Percentiles rank a stretch among this genome's conserved stretches.
Conservation (phyloP, 2,329 filamentous ascomycete genomes). For the Clarireedia hainanense region DNA sequence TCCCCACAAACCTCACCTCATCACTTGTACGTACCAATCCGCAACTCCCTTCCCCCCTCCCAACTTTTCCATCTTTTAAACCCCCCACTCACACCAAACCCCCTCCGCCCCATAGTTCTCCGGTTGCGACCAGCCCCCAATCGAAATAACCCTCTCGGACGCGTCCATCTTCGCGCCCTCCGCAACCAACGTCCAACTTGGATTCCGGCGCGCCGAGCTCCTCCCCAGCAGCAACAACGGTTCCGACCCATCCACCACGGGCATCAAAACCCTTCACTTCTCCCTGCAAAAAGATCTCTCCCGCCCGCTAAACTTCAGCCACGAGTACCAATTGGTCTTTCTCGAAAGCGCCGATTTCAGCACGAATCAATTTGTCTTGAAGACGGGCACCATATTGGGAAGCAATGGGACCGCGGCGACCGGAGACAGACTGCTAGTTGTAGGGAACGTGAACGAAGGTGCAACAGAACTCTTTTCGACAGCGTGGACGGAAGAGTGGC, state of each 20-base stretch:
- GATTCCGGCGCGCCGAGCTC: slow-evolving; percentile 54
- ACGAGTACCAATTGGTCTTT: slow-evolving; percentile 27
- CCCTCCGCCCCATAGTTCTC: background rate
- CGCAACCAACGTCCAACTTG: slow-evolving; percentile 41
- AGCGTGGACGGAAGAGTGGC: slow-evolving; percentile 45
- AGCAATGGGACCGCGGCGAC: background rate
- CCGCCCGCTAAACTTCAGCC: slow-evolving; percentile 46
- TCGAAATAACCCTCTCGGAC: slow-evolving; percentile 32
- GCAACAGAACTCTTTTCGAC: slow-evolving; percentile 45
- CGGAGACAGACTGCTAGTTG: background rate
- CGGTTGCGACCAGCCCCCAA: background rate
- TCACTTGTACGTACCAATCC: slow-evolving; percentile 31
- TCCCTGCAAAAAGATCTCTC: slow-evolving; percentile 45
- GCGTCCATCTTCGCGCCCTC: slow-evolving; percentile 50
- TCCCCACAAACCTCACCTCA: slow-evolving; percentile 32
- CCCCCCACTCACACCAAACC: background rate
- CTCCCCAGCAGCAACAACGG: slow-evolving; percentile 38
- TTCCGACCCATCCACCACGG: slow-evolving; percentile 42
- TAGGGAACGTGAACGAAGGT: slow-evolving; percentile 35
- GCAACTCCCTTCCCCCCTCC: slow-evolving; percentile 7
- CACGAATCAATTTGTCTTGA: slow-evolving; percentile 45
- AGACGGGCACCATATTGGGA: slow-evolving; percentile 45
- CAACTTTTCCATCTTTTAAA: too few relatives aligned
- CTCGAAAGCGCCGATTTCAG: slow-evolving; percentile 40
- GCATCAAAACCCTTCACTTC: slow-evolving; percentile 55